Evolutionary conservation across 805 yeast genomes (phyloP), one percentile per base, ranked within the genome.

Genomic region (Saturnispora dispora): DNA sequence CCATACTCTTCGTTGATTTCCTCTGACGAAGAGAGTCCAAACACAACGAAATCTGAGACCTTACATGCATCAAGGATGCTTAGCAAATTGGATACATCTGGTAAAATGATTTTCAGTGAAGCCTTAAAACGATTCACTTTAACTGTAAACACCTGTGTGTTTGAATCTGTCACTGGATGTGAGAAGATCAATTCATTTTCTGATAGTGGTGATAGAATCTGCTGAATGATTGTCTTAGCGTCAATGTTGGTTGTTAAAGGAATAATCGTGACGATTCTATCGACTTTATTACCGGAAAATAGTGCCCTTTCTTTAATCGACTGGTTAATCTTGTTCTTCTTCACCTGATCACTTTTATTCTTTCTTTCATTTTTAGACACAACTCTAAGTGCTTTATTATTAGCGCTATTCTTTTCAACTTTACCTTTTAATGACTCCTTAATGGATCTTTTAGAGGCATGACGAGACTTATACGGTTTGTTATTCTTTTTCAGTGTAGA

Each of bases 381-480:
- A 25, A 64, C 65, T 55, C 71, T 72, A 23, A 67, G 55, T 27
- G 71, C 61, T 54, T 71, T 72, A 48, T 72, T 64, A 22, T 64
- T 56, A 32, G 68, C 55, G 40, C 71, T 62, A 20, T 62, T 54
- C 60, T 83, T 85, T 63, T 90, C 98, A 35, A 91, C 87, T 66
- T 88, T 90, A 54, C 98, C 98, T 63, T 85, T 90, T 60, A 72
- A 73, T 53, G 79, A 73, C 57, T 88, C 86, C 64, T 89, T 95
- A 61, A 91, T 67, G 35, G 89, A 79, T 54, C 96, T 85, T 64
- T 93, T 93, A 13, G 95, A 79, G 20, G 96, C 79, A 72, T 93
- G 99, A 64, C 83, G 85, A 2, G 96, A 79, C 65, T 93, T 95
- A 76, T 88, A 95, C 9, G 90, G 77, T 71, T 93, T 93, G 62